Evolutionary conservation across 2,329 filamentous ascomycete species (phyloP), one percentile per base, ranked within the genome.

Genomic region (Diaporthe caulivora): DNA sequence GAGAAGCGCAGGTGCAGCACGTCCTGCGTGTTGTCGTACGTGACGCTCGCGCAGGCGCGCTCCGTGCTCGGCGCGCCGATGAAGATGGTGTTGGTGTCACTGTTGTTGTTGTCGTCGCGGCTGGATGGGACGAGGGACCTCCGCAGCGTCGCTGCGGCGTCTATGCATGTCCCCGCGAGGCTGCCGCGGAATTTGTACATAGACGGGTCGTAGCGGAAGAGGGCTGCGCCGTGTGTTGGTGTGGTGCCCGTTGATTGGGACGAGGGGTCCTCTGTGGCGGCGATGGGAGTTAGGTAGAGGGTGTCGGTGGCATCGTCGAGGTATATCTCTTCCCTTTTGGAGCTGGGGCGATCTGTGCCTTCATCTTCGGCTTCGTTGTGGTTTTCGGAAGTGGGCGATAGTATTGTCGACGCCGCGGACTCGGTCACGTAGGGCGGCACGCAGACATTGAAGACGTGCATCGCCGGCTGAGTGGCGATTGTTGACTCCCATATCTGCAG

Each of bases 391-490:
- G 24, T 42, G 13, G 55, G 69, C 18, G 47, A 71, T 6, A 34
- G 3, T 53, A 26, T 13, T 37, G 31, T 26, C 31, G n/a, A 18
- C 40, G 3, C 29, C 9, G 47, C 11, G 7, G 62, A 40, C n/a
- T 67, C 31, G 21, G 62, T 37, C 7, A 18, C 7, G 15, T 31
- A 26, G 8, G 62, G 54, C n/a, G 77, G 76, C 6, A 74, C 57
- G 31, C 76, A 75, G 21, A 78, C 55, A 42, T 78, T 76, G 31
- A 78, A 78, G 55, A 78, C 40, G 53, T 78, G 77, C 73, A 78
- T 77, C 21, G 77, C 73, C 34, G 77, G 77, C 17, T 67, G 57
- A 29, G 72, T 31, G n/a, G 71, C 64, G 13, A 74, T 72, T 1
- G 76, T 70, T 6, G 74, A 75, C 11, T 76, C 73, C 78, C 77